Conservation (phyloP, 1,284 basidiomycete genomes). For the Phaffia rhodozyma region DNA sequence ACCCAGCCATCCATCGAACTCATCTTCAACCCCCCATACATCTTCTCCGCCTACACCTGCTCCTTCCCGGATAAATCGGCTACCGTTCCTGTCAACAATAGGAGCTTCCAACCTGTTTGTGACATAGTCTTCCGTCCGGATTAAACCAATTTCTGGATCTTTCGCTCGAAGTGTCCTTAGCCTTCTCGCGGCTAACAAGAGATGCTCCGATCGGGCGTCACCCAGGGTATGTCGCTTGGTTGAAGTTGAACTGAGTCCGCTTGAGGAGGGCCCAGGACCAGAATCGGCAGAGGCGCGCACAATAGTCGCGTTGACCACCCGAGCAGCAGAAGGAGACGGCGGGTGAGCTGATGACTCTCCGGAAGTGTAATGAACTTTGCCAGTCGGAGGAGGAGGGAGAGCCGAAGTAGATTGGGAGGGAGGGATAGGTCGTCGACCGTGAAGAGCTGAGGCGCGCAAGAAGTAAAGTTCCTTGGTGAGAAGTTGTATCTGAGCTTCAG, state of each 20-base stretch:
- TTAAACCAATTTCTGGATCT: constrained; percentile 13
- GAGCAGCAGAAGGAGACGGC: not conserved
- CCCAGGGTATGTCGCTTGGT: constrained; percentile 27
- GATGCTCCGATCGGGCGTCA: constrained; percentile 33
- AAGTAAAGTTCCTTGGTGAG: constrained; percentile 33
- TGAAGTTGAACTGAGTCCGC: not conserved
- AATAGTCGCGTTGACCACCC: no score
- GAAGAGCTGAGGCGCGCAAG: constrained; percentile 31
- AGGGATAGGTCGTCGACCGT: constrained; percentile 17
- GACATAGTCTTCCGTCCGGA: constrained; percentile 4
- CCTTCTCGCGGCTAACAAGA: constrained; percentile 32
- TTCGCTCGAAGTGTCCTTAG: constrained; percentile 23
- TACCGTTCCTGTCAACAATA: not conserved
- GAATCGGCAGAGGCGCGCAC: no score
- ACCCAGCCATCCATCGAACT: not conserved
- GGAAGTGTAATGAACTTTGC: not conserved
- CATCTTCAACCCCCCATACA: not conserved
- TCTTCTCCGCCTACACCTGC: not conserved
- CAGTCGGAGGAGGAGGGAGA: constrained; percentile 19
- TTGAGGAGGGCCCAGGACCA: not conserved
- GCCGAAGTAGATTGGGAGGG: not conserved
- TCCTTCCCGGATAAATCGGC: not conserved
- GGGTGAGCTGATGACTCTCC: not conserved
- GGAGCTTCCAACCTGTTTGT: not conserved
- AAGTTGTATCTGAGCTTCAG: constrained; percentile 33